phyloP scores from a whole-genome alignment of 768 basidiomycete species.

The Psilocybe subaeruginosa region DNA sequence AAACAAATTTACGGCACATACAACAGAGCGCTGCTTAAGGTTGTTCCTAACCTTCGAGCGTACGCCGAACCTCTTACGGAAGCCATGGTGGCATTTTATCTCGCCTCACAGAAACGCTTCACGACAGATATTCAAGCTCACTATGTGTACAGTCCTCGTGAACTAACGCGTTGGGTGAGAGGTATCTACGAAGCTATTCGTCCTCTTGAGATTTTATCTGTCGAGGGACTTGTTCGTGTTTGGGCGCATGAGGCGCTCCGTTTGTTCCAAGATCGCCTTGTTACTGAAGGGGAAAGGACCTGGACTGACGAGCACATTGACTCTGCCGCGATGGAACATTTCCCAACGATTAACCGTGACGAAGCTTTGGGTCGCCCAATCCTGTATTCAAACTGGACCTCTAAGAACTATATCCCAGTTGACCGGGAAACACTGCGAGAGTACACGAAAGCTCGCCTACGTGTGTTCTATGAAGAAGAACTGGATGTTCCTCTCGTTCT shows the following conservation, averaged over 20 bases:
- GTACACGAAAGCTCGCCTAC: constrained; percentile 93
- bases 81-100: constrained; percentile 96
- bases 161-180: constrained; percentile 95
- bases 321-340: constrained; percentile 79
- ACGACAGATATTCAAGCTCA: constrained; percentile 98
- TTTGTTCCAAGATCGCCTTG: constrained; percentile 96
- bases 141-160: constrained; percentile 98
- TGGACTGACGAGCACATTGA: constrained; percentile 98
- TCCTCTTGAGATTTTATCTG: constrained; percentile 89
- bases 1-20: constrained; percentile 99
- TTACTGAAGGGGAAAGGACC: constrained; percentile 85
- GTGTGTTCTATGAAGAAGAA: constrained; percentile 99
- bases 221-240: constrained; percentile 93
- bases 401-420: constrained; percentile 94
- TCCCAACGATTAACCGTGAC: constrained; percentile 88
- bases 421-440: constrained; percentile 92
- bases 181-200: constrained; percentile 97
- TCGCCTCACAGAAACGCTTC: constrained; percentile 91
- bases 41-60: constrained; percentile 89
- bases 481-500: constrained; percentile 96
- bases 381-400: constrained; percentile 99
- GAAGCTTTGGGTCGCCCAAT: constrained; percentile 91
- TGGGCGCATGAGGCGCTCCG: constrained; percentile 99
- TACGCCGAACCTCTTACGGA: constrained; percentile 95
- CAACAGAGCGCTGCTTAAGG: constrained; percentile 94